Base-by-base conservation (phyloP, 164 flowering plant genomes). In the Umbellularia californica region DNA sequence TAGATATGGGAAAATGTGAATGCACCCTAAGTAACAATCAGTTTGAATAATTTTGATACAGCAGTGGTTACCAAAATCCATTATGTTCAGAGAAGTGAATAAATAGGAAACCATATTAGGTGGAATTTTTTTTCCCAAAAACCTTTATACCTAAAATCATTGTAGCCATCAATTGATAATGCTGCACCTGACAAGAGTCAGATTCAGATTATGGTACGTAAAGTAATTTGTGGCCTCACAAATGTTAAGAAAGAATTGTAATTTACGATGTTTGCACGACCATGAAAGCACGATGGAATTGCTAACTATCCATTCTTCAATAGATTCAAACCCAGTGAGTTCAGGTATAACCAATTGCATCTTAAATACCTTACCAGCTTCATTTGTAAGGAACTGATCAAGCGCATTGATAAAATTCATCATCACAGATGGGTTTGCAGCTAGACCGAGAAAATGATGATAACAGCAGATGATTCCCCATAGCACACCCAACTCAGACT, bases 401-500 rank as follows among this genome's bases (percentile, higher is more conserved):
- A 93, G 79, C 19, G 84, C 85, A 80, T 85, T 80, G 23, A 92
- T 75, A 70, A 95, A 77, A 51, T 84, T 82, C 87, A 83, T 75
- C 47, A 93, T 74, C 65, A 83, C 75, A 17, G 87, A 84, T 5
- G 77, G 71, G 24, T 82, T 76, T 27, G 67, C 84, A 77, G 80
- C 71, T n/a, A 58, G 69, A 72, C 74, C 77, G 3, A 76, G 20
- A 47, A 86, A 22, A 79, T 78, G 71, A 70, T 92, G 88, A 78
- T 77, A 89, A 85, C 95, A 92, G 6, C 76, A 70, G 25, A 92
- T 71, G 27, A 76, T 72, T 84, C 94, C 98, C 96, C 97, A 95
- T 12, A 93, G 78, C 33, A 82, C 55, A 80, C 95, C 85, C 81
- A 91, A 80, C 50, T 84, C 72, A 47, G 80, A 76, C 72, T 82